Base-by-base conservation (phyloP, 805 yeast species). In the Dipodascopsis uninucleata region DNA sequence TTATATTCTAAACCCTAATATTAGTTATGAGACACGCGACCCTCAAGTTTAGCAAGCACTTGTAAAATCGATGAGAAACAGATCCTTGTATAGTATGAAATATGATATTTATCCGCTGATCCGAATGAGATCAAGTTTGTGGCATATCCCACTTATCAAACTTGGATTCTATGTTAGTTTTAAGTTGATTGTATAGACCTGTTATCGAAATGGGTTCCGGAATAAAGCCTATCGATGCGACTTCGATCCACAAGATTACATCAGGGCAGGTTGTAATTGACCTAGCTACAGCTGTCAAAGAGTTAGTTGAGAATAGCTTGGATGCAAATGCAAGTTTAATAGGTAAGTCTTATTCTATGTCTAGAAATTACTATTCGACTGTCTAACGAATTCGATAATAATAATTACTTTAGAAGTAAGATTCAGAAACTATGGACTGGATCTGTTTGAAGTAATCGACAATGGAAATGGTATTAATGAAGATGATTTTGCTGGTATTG, bases 251-350 rank as follows among this genome's bases (percentile, higher is more conserved):
- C 53, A 71, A 74, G 47, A 78, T 90, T 45, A 87, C 96, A 0
- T 86, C 97, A 0, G 96, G 96, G 0, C 98, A 93, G 62, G 97
- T 93, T 10, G 84, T 93, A 9, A 76, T 81, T 4, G 95, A 85
- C 56, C 65, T 93, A 33, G 70, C 77, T 0, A 78, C 90, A 0
- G 83, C 85, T 0, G 79, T 83, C 24, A 90, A 90, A 60, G 98
- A 90, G 61, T 66, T 89, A 1, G 71, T 93, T 2, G 98, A 90
- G 58, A 90, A 90, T 61, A 69, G 93, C 24, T 67, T 90, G 5
- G 98, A 93, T 66, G 93, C 97, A 0, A 63, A 72, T 18, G 75
- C 93, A 7, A 70, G 76, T 0, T 76, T 75, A 41, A 71, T 93
- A 24, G 56, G 58, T 53, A 38, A 26, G 42, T n/a, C 4, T 14